phyloP scores from a whole-genome alignment of 305 asterid species.

The Rubia peregrina region DNA sequence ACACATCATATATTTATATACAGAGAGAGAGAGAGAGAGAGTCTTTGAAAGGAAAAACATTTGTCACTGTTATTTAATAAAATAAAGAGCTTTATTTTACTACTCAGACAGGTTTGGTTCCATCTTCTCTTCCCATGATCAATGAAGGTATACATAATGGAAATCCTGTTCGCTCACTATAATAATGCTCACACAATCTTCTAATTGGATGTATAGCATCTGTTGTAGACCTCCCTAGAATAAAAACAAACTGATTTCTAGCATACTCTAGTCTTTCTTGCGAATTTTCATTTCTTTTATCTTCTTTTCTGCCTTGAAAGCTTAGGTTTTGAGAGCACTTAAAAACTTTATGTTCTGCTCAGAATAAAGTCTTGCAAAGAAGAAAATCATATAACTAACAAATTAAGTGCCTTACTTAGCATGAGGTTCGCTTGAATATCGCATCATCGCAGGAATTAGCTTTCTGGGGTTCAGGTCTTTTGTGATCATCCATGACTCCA shows the following conservation, averaged over 20 bases:
- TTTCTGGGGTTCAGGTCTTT: constrained; percentile 85
- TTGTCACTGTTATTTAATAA: neutral
- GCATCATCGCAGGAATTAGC: constrained; percentile 99
- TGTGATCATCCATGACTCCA: constrained; percentile 96
- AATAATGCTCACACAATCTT: neutral
- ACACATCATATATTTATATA: no score
- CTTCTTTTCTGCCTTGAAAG: neutral
- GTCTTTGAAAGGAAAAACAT: neutral
- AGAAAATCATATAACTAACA: constrained; percentile 12
- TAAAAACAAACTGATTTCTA: neutral
- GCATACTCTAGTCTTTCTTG: neutral
- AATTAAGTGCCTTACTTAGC: constrained; percentile 61
- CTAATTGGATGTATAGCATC: neutral
- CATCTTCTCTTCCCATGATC: neutral
- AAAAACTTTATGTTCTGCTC: neutral
- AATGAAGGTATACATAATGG: neutral
- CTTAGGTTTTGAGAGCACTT: neutral
- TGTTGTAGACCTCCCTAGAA: neutral
- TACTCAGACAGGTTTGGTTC: neutral
- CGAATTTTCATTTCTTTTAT: neutral
- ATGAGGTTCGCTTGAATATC: constrained; percentile 94
- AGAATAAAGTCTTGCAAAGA: constrained; percentile 12
- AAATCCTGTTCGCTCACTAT: neutral
- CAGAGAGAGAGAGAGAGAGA: neutral
- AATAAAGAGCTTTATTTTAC: neutral